Evolutionary conservation across 2,329 filamentous ascomycete species (phyloP), one percentile per base, ranked within the genome.

Genomic region (Colletotrichum nymphaeae): DNA sequence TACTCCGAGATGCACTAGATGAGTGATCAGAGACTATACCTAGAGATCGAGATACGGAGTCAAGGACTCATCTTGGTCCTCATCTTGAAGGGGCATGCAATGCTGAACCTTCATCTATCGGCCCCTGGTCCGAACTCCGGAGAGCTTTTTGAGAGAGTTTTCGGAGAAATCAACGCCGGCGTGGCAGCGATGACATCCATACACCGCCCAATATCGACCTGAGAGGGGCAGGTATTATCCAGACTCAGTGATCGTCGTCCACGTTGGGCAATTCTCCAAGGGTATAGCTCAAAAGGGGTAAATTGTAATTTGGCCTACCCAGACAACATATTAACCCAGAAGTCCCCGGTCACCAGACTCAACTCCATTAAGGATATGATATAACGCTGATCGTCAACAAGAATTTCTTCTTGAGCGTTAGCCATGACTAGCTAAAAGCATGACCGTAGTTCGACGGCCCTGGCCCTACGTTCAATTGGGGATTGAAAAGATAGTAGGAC

Each of bases 381-480:
- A n/a, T 52, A 30, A 19, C 37, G 63, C 19, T 30, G 63, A 46
- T 66, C 63, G 14, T 32, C 14, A n/a, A 30, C 52, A 16, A 11
- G 24, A 28, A 22, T 42, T 66, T 57, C 52, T 26, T 35, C 1
- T 16, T 26, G n/a, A 42, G 30, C 32, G 19, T 28, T 42, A 24
- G 63, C 14, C 63, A 67, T 67, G 63, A 67, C 63, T 67, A 58
- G 32, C 32, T 14, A 22, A 30, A 9, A 19, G 2, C 26, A 32
- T 42, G 53, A 16, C 24, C 11, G 53, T 14, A 49, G 16, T 11
- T 14, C 16, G 37, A 59, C n/a, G 55, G 16, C 37, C 37, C 37
- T 42, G 2, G 16, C 37, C 6, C 35, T 67, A 46, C 11, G 16
- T 11, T 67, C 32, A 32, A 46, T 22, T 58, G 52, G 35, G 26